These are phyloP conservation scores for Magnaporthales sp. DNA, from an alignment of 2,329 filamentous ascomycete genomes.

Conservation along the genomic window DNA sequence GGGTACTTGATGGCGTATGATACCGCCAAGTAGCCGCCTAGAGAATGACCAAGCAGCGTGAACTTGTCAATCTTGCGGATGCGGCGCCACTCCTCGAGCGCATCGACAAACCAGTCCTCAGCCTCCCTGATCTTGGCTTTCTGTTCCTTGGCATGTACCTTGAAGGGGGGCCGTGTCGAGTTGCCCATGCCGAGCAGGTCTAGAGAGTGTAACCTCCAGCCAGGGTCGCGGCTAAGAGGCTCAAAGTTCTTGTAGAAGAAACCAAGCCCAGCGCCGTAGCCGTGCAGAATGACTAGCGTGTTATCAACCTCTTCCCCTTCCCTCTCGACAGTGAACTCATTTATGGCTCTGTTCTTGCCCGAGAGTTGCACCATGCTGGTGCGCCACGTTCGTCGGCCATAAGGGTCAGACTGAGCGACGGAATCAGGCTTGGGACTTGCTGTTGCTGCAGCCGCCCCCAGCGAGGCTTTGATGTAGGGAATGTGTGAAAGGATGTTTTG, in stretches of 20 bases:
- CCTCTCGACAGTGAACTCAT: slow-evolving; percentile 87
- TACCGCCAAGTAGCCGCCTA: slow-evolving; percentile 91
- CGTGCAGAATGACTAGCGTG: slow-evolving; percentile 90
- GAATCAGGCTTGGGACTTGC: slow-evolving; percentile 16
- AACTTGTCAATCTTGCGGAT: slow-evolving; percentile 86
- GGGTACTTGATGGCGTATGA: slow-evolving; percentile 97
- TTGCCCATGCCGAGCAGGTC: slow-evolving; percentile 94
- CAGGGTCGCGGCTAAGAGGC: slow-evolving; percentile 64
- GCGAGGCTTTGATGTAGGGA: slow-evolving; percentile 56
- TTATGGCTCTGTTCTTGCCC: slow-evolving; percentile 79
- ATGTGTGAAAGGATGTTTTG: slow-evolving; percentile 80
- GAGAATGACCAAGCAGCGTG: slow-evolving; percentile 83
- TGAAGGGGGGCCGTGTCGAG: slow-evolving; percentile 75
- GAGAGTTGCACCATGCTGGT: slow-evolving; percentile 76
- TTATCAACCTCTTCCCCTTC: slow-evolving; percentile 72
- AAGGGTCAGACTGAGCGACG: slow-evolving; percentile 52
- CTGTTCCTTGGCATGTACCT: slow-evolving; percentile 74
- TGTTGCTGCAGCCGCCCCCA: slow-evolving; percentile 48
- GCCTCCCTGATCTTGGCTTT: slow-evolving; percentile 78
- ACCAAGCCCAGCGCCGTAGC: slow-evolving; percentile 89
- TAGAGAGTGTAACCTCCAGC: slow-evolving; percentile 88
- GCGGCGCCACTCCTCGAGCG: slow-evolving; percentile 90
- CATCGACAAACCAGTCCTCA: slow-evolving; percentile 93
- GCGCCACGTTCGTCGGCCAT: slow-evolving; percentile 78
- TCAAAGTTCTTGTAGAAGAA: slow-evolving; percentile 99